phyloP scores from a whole-genome alignment of 1,284 basidiomycete genomes.

The Ceratorhiza oryzae-sativae region DNA sequence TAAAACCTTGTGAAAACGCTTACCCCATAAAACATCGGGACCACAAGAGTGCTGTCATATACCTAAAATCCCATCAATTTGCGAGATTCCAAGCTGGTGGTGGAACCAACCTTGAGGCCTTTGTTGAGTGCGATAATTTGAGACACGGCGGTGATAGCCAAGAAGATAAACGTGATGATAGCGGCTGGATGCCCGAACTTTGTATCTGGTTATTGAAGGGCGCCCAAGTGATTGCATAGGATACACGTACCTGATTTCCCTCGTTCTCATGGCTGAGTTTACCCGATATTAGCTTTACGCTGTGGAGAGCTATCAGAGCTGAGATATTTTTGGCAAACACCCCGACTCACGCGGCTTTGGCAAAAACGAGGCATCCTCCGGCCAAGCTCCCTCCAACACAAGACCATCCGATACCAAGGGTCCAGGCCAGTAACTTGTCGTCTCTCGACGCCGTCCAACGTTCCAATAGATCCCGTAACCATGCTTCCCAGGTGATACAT shows the following conservation, averaged over 20 bases:
- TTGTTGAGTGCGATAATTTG: conserved; percentile 92
- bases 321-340: conserved; percentile 20
- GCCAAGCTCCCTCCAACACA: conserved; percentile 88
- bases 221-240: neutral
- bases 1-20: conserved; percentile 56
- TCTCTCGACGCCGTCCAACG: conserved; percentile 77
- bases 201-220: neutral
- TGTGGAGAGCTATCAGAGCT: conserved; percentile 47
- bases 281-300: conserved; percentile 78
- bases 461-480: conserved; percentile 71
- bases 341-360: conserved; percentile 78
- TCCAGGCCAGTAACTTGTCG: conserved; percentile 85
- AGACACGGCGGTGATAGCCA: conserved; percentile 78
- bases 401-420: conserved; percentile 90
- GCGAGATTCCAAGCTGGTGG: conserved; percentile 59
- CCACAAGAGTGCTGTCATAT: conserved; percentile 65
- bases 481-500: conserved; percentile 60
- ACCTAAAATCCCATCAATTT: neutral
- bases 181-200: conserved; percentile 78
- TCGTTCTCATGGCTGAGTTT: conserved; percentile 76
- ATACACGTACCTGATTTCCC: conserved; percentile 66
- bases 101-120: conserved; percentile 65
- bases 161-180: conserved; percentile 82
- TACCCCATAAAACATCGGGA: conserved; percentile 74
- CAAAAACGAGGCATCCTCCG: conserved; percentile 88